Evolutionary conservation across 495 filamentous ascomycete genomes (phyloP), one percentile per base, ranked within the genome.

Genomic region (Xylaria castorea): DNA sequence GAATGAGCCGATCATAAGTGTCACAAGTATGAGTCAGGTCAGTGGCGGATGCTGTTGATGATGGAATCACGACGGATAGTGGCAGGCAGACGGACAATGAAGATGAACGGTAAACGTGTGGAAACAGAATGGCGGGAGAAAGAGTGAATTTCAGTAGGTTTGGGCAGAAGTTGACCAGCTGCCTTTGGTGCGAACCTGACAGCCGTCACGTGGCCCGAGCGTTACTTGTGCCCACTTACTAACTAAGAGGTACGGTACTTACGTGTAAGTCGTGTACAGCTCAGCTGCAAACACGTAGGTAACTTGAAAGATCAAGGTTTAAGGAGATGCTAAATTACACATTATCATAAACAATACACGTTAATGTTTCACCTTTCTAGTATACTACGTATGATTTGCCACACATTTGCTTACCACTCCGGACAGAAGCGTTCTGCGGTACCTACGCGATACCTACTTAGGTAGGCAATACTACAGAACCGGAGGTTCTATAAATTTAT

Each of bases 91-190:
- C 27, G 57, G 68, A 55, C 60, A 25, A 68, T 68, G 46, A 71
- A 65, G 71, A 68, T 58, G 72, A 73, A 67, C 16, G 36, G 34
- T 34, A 32, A 36, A 46, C 58, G 70, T 66, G 70, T 66, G 57
- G 71, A 73, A 44, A 72, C 71, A 57, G 48, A 60, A 22, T 38
- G 57, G 38, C 44, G 66, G 65, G 60, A 65, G 64, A 68, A 55
- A 51, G 64, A 53, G 69, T 20, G 69, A 71, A 58, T 71, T 66
- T 55, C 46, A 27, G 68, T 70, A 25, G 68, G 44, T 44, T 72
- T 62, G 40, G 60, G 62, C 38, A 57, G 25, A 32, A 32, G n/a
- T 50, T 27, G 66, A 60, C 53, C 44, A 46, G 30, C 68, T 51
- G 68, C 32, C 55, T 70, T 62, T 48, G 27, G 34, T 57, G 66